Conservation (phyloP, 1,284 basidiomycete species). For the Moesziomyces antarcticus region DNA sequence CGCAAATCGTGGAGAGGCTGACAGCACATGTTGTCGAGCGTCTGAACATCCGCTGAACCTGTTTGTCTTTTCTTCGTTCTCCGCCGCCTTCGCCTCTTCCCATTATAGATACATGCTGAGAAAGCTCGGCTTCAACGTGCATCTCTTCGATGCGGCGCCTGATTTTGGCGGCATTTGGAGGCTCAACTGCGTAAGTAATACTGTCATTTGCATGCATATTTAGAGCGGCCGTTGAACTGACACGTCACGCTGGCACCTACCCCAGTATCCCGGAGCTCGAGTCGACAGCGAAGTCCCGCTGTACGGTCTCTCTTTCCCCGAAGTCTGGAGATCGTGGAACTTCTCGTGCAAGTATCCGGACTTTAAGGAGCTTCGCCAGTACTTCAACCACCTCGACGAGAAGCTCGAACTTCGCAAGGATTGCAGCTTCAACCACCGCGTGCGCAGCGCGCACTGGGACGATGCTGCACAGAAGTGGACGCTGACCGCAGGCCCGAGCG, state of each 20-base stretch:
- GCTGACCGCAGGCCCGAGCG: constrained; percentile 35
- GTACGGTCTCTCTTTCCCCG: constrained; percentile 48
- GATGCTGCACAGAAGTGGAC: constrained; percentile 34
- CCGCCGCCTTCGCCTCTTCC: too few species aligned
- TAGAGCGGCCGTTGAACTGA: not conserved
- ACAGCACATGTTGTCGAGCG: too few species aligned
- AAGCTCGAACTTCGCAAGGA: constrained; percentile 51
- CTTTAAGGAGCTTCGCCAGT: constrained; percentile 49
- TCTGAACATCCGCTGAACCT: too few species aligned
- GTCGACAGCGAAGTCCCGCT: constrained; percentile 52
- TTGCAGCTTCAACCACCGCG: constrained; percentile 49
- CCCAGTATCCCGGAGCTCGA: constrained; percentile 45
- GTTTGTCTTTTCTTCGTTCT: not conserved
- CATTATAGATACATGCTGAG: constrained; percentile 19
- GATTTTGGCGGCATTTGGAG: constrained; percentile 53
- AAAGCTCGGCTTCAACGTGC: constrained; percentile 44
- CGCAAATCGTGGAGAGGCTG: too few species aligned
- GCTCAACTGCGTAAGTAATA: constrained; percentile 35
- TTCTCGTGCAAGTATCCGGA: constrained; percentile 52
- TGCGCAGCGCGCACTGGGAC: constrained; percentile 45
- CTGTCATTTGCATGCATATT: not conserved
- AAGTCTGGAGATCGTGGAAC: constrained; percentile 49
- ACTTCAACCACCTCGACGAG: constrained; percentile 51
- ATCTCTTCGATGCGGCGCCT: constrained; percentile 46
- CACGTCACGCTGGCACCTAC: not conserved